phyloP scores from a whole-genome alignment of 164 flowering plant genomes.

The Chimonanthus salicifolius region DNA sequence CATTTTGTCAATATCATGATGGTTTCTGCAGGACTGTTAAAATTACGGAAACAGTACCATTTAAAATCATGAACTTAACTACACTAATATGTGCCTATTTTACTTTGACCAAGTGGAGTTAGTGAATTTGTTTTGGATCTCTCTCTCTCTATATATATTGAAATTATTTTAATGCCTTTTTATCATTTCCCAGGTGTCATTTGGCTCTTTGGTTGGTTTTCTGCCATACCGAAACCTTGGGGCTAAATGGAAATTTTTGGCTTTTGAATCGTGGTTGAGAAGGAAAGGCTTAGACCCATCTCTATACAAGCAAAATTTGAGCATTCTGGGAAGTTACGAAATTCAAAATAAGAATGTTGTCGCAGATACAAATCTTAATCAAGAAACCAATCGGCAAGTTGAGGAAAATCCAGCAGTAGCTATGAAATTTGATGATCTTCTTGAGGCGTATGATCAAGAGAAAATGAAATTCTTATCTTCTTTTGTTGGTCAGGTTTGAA shows the following conservation, averaged over 20 bases:
- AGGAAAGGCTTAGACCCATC: slow-evolving; percentile 75
- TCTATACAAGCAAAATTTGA: slow-evolving; percentile 50
- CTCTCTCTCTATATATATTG: neutral
- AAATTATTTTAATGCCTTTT: slow-evolving; percentile 5
- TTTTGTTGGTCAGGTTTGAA: slow-evolving; percentile 82
- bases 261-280: slow-evolving; percentile 93
- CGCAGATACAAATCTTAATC: slow-evolving; percentile 19
- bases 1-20: neutral
- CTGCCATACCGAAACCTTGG: slow-evolving; percentile 80
- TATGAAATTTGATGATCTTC: slow-evolving; percentile 77
- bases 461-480: slow-evolving; percentile 77
- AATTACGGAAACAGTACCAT: too few species aligned
- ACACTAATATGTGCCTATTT: neutral
- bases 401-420: slow-evolving; percentile 37
- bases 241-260: slow-evolving; percentile 79
- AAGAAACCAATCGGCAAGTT: slow-evolving; percentile 18
- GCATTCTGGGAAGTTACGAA: slow-evolving; percentile 49
- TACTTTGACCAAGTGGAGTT: neutral
- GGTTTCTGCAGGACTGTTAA: too few species aligned
- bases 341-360: slow-evolving; percentile 21
- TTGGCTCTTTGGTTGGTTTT: slow-evolving; percentile 83
- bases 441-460: slow-evolving; percentile 70
- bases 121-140: neutral
- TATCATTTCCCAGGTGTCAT: slow-evolving; percentile 57
- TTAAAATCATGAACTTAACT: neutral